Conservation (phyloP, 78 protist genomes). For the Monocercomonoides exilis region DNA sequence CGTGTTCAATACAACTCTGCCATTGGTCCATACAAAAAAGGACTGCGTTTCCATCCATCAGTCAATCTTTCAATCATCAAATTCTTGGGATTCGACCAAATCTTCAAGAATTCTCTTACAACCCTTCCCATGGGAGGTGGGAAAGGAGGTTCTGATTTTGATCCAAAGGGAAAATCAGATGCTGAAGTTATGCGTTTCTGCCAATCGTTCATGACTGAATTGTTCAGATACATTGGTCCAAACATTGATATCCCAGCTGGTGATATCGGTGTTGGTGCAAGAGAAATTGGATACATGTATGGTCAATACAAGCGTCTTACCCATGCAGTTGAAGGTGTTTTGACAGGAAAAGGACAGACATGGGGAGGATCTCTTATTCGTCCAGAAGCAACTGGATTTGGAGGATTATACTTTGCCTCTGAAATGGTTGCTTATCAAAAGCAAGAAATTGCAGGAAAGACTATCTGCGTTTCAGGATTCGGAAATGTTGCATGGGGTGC, state of each 20-base stretch:
- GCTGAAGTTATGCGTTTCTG: no score
- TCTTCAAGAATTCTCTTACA: conserved; percentile 64
- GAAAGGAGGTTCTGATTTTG: conserved; percentile 68
- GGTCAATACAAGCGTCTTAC: conserved; percentile 43
- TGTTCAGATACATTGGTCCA: conserved; percentile 47
- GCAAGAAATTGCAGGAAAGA: conserved; percentile 21
- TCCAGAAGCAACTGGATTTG: conserved; percentile 72
- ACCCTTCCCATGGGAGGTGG: conserved; percentile 59
- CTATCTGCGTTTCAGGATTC: conserved; percentile 34
- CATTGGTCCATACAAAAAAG: conserved; percentile 67
- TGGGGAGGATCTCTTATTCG: conserved; percentile 57
- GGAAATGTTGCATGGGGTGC: conserved; percentile 60
- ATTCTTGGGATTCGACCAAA: conserved; percentile 70
- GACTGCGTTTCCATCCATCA: conserved; percentile 64
- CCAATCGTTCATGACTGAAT: conserved; percentile 65
- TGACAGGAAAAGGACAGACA: no score
- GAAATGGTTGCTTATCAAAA: conserved; percentile 5
- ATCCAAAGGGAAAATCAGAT: conserved; percentile 57
- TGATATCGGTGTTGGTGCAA: conserved; percentile 66
- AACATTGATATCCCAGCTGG: conserved; percentile 67
- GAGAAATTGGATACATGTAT: conserved; percentile 59
- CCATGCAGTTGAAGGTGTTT: conserved; percentile 36
- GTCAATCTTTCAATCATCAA: no score
- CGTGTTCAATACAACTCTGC: no score
- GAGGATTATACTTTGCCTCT: conserved; percentile 41